Conservation (phyloP, 1,284 basidiomycete species). For the Leccinum solheimii region DNA sequence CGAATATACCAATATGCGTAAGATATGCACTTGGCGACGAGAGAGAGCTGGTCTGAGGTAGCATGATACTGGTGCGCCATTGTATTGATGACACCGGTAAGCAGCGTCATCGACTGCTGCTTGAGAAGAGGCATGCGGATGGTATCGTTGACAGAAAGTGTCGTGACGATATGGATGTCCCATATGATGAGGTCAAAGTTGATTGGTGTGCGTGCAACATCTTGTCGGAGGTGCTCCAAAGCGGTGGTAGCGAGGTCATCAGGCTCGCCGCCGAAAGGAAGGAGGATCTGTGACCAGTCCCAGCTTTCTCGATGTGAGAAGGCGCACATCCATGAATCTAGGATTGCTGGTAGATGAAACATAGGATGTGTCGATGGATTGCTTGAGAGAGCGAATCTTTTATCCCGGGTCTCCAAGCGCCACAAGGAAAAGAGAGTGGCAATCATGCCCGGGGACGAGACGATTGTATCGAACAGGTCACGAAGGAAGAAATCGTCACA, state of each 20-base stretch:
- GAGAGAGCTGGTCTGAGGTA: slow-evolving; percentile 2
- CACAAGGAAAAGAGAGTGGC: slow-evolving; percentile 31
- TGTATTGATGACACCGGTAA: slow-evolving; percentile 21
- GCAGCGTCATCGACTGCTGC: slow-evolving; percentile 22
- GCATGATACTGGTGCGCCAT: slow-evolving; percentile 15
- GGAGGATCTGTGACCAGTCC: slow-evolving; percentile 31
- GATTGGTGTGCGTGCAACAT: slow-evolving; percentile 20
- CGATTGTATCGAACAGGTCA: slow-evolving; percentile 20
- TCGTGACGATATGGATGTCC: slow-evolving; percentile 34
- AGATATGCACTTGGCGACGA: slow-evolving; percentile 31
- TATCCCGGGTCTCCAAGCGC: slow-evolving; percentile 27
- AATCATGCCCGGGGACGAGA: slow-evolving; percentile 24
- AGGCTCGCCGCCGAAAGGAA: slow-evolving; percentile 24
- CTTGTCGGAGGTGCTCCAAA: slow-evolving; percentile 28
- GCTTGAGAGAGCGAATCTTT: slow-evolving; percentile 19
- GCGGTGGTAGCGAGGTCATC: slow-evolving; percentile 26
- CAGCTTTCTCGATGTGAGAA: slow-evolving; percentile 28
- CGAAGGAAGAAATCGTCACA: slow-evolving; percentile 18
- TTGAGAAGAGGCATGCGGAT: slow-evolving; percentile 29
- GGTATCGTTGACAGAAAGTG: slow-evolving; percentile 29
- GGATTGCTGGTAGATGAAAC: slow-evolving; percentile 10
- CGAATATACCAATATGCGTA: slow-evolving; percentile 36
- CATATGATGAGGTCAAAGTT: slow-evolving; percentile 33
- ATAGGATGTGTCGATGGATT: slow-evolving; percentile 6
- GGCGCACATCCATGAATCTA: slow-evolving; percentile 34